Evolutionary conservation across 305 asterid genomes (phyloP), one percentile per base, ranked within the genome.

Genomic region (Fraxinus floribunda): DNA sequence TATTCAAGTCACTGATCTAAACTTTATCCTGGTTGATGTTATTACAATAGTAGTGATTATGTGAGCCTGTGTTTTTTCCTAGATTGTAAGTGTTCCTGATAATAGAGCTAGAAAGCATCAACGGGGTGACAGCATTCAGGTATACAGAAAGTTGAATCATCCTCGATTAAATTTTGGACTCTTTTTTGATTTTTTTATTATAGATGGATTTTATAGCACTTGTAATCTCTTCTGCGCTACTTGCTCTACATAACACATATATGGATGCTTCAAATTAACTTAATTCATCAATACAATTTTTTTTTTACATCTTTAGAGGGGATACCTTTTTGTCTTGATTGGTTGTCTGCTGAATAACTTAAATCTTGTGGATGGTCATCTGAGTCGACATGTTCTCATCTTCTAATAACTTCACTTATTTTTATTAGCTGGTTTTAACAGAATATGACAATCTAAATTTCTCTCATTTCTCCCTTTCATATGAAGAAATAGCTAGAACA

Each of bases 31-130:
- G 60, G 84, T 26, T 79, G 32, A 70, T 78, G 44, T 62, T 66
- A 22, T 75, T 32, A 80, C 4, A 26, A 76, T 83, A 79, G 86
- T 26, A 75, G 79, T 85, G 83, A 78, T 84, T 30, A 78, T 18
- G 41, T 83, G 49, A 66, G 20, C 24, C 35, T 81, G 34, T 38
- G 22, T 74, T 68, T 75, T 79, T 82, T 72, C 77, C 79, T 86
- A 91, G 96, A 86, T 91, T 85, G 95, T 93, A 55, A 94, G 88
- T 87, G 92, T 94, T 80, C 97, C 94, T 81, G 97, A 94, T 87
- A 88, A 83, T 87, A 92, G 97, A 86, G 88, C 86, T 38, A 86
- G 90, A 62, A 93, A 82, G 85, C 90, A 85, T 83, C 86, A 88
- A 60, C 92, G 83, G 7, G 89, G 91, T 24, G 95, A 94, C 52